phyloP scores from a whole-genome alignment of 495 filamentous ascomycete genomes.

The Penicillium pulvis region DNA sequence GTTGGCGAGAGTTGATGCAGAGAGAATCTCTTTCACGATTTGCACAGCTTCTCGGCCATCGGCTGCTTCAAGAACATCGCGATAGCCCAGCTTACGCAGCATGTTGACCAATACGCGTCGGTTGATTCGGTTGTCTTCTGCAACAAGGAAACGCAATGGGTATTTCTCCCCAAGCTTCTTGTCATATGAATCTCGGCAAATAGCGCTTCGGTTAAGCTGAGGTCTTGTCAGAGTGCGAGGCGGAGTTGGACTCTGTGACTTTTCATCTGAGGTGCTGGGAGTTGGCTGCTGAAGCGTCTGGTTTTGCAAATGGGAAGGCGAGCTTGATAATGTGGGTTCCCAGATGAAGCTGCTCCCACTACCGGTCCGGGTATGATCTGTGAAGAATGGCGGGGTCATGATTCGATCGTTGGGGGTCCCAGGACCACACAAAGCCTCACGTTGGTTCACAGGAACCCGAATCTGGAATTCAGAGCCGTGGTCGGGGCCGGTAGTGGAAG shows the following conservation, averaged over 20 bases:
- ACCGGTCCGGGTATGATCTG: constrained; percentile 26
- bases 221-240: constrained; percentile 26
- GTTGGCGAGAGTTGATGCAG: constrained; percentile 22
- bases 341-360: constrained; percentile 28
- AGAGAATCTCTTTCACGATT: constrained; percentile 53
- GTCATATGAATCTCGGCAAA: constrained; percentile 36
- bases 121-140: constrained; percentile 81
- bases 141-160: constrained; percentile 72
- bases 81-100: constrained; percentile 71
- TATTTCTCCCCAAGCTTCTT: constrained; percentile 56
- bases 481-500: constrained; percentile 65
- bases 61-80: constrained; percentile 64
- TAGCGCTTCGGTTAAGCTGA: constrained; percentile 21
- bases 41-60: constrained; percentile 74
- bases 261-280: constrained; percentile 37
- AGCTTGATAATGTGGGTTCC: constrained; percentile 23
- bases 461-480: constrained; percentile 78
- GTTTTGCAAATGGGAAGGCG: constrained; percentile 26
- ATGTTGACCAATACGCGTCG: constrained; percentile 72
- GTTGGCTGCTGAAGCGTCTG: constrained; percentile 37
- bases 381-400: constrained; percentile 31
- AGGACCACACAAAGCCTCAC: constrained; percentile 42
- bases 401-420: constrained; percentile 39
- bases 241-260: constrained; percentile 30
- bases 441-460: constrained; percentile 62